These are phyloP conservation scores for Gentiana straminea DNA, from an alignment of 257 asterid species.

Conservation along the genomic window DNA sequence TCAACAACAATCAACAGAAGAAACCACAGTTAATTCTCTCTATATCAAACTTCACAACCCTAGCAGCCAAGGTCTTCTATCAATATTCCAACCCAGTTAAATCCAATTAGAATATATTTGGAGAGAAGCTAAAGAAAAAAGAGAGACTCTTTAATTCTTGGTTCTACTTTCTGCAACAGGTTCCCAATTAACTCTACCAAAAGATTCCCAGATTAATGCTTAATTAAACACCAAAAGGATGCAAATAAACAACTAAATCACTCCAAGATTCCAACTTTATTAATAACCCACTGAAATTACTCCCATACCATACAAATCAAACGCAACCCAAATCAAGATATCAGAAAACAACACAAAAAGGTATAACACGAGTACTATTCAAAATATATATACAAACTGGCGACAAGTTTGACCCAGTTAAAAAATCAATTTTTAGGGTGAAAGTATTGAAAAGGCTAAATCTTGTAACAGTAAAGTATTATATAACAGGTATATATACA, in stretches of 20 bases:
- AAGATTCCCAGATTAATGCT: constrained; percentile 8
- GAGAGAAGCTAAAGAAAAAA: neutral
- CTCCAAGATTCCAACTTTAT: constrained; percentile 34
- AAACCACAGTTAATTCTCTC: neutral
- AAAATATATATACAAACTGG: constrained; percentile 3
- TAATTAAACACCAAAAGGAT: constrained; percentile 7
- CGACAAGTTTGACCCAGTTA: too few relatives aligned
- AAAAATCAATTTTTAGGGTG: too few relatives aligned
- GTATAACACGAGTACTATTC: neutral
- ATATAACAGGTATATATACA: constrained; percentile 5
- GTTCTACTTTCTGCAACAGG: constrained; percentile 16
- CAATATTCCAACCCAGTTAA: neutral
- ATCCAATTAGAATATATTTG: neutral
- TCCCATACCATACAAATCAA: constrained; percentile 15
- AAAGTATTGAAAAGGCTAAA: neutral
- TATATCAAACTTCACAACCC: neutral
- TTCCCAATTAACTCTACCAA: constrained; percentile 14
- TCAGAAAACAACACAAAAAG: constrained; percentile 6
- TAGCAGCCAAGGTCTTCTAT: neutral
- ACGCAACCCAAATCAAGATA: constrained; percentile 16
- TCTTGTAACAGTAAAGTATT: neutral
- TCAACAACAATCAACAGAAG: constrained; percentile 6
- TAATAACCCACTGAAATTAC: constrained; percentile 25
- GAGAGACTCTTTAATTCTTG: constrained; percentile 3
- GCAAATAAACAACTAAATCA: constrained; percentile 14